Percentiles rank a stretch among this genome's conserved stretches.
Evolutionary conservation across 2,329 filamentous ascomycete species (phyloP).

Genomic region (Harringtonia lauricola): DNA sequence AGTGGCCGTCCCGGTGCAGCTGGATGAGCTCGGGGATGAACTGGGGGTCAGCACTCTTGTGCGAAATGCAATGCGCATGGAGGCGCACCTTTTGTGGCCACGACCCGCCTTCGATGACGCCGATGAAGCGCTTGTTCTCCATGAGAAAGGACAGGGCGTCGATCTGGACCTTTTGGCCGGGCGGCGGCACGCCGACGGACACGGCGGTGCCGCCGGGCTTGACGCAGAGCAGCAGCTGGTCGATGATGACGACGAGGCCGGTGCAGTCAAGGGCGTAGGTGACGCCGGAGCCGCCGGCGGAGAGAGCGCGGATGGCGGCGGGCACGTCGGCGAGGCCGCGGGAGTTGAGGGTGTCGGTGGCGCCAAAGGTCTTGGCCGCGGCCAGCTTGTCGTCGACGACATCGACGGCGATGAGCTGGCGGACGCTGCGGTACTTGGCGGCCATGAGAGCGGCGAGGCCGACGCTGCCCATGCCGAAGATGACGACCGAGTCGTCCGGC

Average conservation of each 20-base stretch:
- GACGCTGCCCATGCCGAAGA: constrained; percentile 28
- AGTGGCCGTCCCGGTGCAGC: constrained; percentile 20
- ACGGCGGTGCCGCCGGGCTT: constrained; percentile 19
- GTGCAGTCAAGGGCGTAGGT: constrained; percentile 20
- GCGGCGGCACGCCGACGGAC: constrained; percentile 21
- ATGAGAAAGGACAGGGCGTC: constrained; percentile 8
- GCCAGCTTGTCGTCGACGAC: constrained; percentile 28
- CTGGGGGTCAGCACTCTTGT: constrained; percentile 13
- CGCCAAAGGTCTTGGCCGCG: constrained; percentile 30
- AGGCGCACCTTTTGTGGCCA: constrained; percentile 17
- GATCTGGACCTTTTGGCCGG: constrained; percentile 15
- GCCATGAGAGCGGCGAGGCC: constrained; percentile 28
- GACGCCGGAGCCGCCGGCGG: constrained; percentile 18
- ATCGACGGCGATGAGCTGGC: constrained; percentile 32
- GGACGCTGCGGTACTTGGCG: constrained; percentile 17
- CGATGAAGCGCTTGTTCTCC: constrained; percentile 18
- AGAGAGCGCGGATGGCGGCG: constrained; percentile 16
- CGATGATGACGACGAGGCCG: constrained; percentile 17
- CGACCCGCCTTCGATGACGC: constrained; percentile 21
- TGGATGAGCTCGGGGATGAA: constrained; percentile 21
- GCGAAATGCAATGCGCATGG: too few species aligned
- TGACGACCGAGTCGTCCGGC: constrained; percentile 18
- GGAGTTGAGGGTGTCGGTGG: constrained; percentile 27
- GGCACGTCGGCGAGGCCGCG: constrained; percentile 17
- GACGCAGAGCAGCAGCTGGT: constrained; percentile 18